A percentile compares a stretch with the other conserved stretches of the same genome.
Evolutionary conservation across 2,329 filamentous ascomycete genomes (phyloP).

Genomic region (Phialophora verrucosa): DNA sequence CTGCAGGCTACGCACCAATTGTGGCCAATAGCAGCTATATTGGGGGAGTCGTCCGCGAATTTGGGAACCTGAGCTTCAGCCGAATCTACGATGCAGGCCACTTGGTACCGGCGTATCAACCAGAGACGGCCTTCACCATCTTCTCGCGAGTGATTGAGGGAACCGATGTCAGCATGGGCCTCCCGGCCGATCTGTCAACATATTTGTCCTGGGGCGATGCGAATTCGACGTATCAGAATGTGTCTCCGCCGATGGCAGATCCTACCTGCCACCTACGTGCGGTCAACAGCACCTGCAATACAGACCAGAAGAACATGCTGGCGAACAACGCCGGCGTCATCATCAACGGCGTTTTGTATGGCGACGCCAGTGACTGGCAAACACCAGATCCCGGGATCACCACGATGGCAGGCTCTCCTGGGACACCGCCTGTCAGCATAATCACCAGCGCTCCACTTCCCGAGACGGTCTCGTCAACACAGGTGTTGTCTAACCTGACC

Average conservation of each 20-base stretch:
- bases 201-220: constrained; percentile 65
- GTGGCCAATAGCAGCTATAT: constrained; percentile 56
- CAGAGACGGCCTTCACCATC: constrained; percentile 59
- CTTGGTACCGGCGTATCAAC: constrained; percentile 58
- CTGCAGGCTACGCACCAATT: constrained; percentile 57
- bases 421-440: constrained; percentile 39
- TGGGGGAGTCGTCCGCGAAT: constrained; percentile 52
- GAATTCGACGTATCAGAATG: constrained; percentile 63
- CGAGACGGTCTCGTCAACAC: constrained; percentile 4
- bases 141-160: constrained; percentile 60
- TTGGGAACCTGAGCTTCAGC: constrained; percentile 53
- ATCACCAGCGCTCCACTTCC: constrained; percentile 27
- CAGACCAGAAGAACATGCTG: constrained; percentile 58
- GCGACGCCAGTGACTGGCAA: constrained; percentile 46
- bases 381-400: constrained; percentile 42
- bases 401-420: constrained; percentile 41
- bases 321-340: constrained; percentile 59
- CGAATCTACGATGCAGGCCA: constrained; percentile 61
- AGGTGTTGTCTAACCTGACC: constrained; percentile 1
- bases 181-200: constrained; percentile 55
- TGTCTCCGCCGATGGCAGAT: constrained; percentile 54
- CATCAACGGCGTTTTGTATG: constrained; percentile 65
- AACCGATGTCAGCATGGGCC: constrained; percentile 56
- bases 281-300: constrained; percentile 59
- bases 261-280: constrained; percentile 67